Base-by-base conservation (phyloP, 768 basidiomycete genomes). In the Tricholoma sp. region DNA sequence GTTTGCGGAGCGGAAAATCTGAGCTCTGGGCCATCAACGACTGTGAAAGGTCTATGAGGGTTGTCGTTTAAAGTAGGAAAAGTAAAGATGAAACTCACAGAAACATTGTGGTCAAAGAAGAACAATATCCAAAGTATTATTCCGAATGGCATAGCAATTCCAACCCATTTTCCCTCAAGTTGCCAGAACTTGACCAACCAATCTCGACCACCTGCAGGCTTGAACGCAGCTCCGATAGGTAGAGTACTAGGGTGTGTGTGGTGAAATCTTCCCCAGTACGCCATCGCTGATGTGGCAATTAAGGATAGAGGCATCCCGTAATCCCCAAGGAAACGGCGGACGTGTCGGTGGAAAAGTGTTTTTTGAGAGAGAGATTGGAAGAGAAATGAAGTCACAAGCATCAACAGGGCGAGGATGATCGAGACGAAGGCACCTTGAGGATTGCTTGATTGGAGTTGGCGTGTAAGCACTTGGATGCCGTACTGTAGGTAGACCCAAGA, bases 61-160 rank as follows among this genome's bases (percentile, higher is more conserved):
- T 32, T 15, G 7, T 8, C n/a, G 31, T 49, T 48, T 2, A n/a
- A 31, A 49, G 29, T 49, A 8, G 9, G 3, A 10, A n/a, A 47
- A 3, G 12, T 39, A 42, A 17, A 54, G 28, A 53, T 55, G 52
- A 56, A 55, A 72, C 88, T 62, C 67, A 91, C 91, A 48, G 92
- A 94, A 53, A 94, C 91, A 62, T 95, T 95, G 61, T 94, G 91
- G 60, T 98, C 94, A 62, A 97, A 97, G 76, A 94, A 94, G 73
- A 98, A 96, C 44, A 97, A 73, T 20, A 96, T 81, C 84, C 91
- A 97, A 5, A 98, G 75, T 18, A 94, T 76, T 41, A 94, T 70
- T 2, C 94, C 95, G 63, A 97, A 97, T 0, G 94, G 94, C 42
- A 94, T 75, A 0, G 94, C 91, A 29, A 92, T 85, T 10, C 86